phyloP scores from a whole-genome alignment of 768 basidiomycete genomes.

The Neoboletus magnificus region DNA sequence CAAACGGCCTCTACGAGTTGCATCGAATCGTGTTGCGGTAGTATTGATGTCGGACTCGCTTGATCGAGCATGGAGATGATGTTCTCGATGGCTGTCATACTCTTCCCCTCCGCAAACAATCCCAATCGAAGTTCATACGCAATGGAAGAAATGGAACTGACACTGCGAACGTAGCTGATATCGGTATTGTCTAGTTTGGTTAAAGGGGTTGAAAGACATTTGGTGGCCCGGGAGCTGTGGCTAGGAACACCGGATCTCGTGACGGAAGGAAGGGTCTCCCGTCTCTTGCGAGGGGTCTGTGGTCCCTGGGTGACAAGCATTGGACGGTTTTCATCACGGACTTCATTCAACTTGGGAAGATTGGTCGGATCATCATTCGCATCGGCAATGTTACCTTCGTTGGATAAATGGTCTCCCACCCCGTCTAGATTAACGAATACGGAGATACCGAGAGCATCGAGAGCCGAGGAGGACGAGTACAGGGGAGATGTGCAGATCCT shows the following conservation, averaged over 20 bases:
- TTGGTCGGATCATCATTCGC: neutral
- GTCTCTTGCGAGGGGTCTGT: conserved; percentile 9
- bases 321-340: conserved; percentile 1
- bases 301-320: neutral
- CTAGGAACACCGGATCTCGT: neutral
- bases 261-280: conserved; percentile 14
- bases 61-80: conserved; percentile 31
- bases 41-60: conserved; percentile 14
- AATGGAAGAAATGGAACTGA: conserved; percentile 27
- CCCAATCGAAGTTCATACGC: conserved; percentile 26
- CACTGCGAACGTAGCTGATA: conserved; percentile 10
- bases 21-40: neutral
- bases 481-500: conserved; percentile 3
- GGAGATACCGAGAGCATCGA: conserved; percentile 20
- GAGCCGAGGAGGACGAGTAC: conserved; percentile 13
- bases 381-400: neutral
- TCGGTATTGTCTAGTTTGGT: conserved; percentile 13
- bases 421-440: conserved; percentile 13
- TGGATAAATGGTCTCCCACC: neutral
- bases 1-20: conserved; percentile 7
- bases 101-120: conserved; percentile 24
- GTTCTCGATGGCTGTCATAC: conserved; percentile 22
- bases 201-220: conserved; percentile 18
- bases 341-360: neutral
- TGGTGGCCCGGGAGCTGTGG: conserved; percentile 1